Evolutionary conservation across 257 asterid species (phyloP).

Genomic region (Ocimum tenuiflorum): DNA sequence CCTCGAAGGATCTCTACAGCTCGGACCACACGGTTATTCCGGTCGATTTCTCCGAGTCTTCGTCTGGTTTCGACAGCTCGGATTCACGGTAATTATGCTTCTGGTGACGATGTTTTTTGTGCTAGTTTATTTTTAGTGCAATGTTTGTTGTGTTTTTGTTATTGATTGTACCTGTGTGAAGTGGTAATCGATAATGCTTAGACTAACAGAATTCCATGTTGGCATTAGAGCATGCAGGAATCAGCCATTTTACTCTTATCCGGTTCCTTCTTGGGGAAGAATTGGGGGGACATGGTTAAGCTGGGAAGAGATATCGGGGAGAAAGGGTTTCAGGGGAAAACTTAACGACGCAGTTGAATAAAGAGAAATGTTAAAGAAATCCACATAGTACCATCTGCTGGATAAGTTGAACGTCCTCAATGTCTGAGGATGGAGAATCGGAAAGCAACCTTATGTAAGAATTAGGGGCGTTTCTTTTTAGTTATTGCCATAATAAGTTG

Average conservation of each 20-base stretch:
- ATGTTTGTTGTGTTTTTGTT: neutral
- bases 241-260: neutral
- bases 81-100: conserved; percentile 36
- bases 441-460: neutral
- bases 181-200: neutral
- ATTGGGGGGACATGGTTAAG: neutral
- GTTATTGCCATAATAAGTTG: neutral
- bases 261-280: neutral
- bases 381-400: neutral
- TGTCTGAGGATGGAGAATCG: neutral
- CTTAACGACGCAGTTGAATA: neutral
- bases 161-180: neutral
- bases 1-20: conserved; percentile 80
- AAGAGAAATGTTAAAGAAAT: conserved; percentile 9
- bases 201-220: neutral
- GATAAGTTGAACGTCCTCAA: neutral
- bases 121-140: neutral
- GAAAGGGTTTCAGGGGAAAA: neutral
- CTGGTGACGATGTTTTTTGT: neutral
- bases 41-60: conserved; percentile 65
- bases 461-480: neutral
- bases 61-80: conserved; percentile 35
- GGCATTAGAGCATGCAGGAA: neutral
- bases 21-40: conserved; percentile 85
- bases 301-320: neutral